Percentiles rank a stretch among this genome's conserved stretches.
Evolutionary conservation across 768 basidiomycete genomes (phyloP).

Genomic region (Cystobasidium ongulense): DNA sequence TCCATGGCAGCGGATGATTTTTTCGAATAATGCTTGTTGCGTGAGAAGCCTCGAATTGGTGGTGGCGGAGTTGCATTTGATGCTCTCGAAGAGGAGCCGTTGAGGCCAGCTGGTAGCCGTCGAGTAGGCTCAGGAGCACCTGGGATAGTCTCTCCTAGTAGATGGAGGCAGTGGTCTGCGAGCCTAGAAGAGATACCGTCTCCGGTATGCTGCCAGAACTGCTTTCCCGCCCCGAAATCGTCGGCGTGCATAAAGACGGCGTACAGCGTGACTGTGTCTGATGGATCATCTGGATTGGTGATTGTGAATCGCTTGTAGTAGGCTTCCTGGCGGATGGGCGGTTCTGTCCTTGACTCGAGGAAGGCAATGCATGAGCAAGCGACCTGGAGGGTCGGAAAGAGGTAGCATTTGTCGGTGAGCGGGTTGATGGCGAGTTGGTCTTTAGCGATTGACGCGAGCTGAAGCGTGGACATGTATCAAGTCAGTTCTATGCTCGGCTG

Average conservation of each 20-base stretch:
- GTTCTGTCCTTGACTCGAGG: constrained; percentile 53
- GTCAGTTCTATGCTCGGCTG: neutral
- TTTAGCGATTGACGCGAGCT: constrained; percentile 72
- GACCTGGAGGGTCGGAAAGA: constrained; percentile 64
- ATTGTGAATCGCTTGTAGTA: constrained; percentile 31
- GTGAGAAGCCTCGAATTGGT: constrained; percentile 33
- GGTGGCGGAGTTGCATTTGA: neutral
- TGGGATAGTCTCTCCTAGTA: constrained; percentile 52
- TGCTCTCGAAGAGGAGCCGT: neutral
- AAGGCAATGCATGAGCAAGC: constrained; percentile 71
- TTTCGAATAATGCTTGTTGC: constrained; percentile 44
- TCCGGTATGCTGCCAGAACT: constrained; percentile 96
- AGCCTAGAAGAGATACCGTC: constrained; percentile 78
- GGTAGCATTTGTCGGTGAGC: constrained; percentile 61
- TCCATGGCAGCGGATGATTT: constrained; percentile 18
- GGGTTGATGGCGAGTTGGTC: constrained; percentile 50
- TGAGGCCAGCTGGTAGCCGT: neutral
- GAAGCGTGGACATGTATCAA: constrained; percentile 15
- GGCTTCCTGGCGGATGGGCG: constrained; percentile 55
- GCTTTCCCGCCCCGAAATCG: constrained; percentile 59
- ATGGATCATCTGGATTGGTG: constrained; percentile 6
- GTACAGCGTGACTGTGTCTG: constrained; percentile 53
- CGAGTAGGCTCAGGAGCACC: neutral
- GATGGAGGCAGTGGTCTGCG: constrained; percentile 69
- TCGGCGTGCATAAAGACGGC: constrained; percentile 68